Evolutionary conservation across 2,329 filamentous ascomycete genomes (phyloP).

Genomic region (Plenodomus tracheiphilus): DNA sequence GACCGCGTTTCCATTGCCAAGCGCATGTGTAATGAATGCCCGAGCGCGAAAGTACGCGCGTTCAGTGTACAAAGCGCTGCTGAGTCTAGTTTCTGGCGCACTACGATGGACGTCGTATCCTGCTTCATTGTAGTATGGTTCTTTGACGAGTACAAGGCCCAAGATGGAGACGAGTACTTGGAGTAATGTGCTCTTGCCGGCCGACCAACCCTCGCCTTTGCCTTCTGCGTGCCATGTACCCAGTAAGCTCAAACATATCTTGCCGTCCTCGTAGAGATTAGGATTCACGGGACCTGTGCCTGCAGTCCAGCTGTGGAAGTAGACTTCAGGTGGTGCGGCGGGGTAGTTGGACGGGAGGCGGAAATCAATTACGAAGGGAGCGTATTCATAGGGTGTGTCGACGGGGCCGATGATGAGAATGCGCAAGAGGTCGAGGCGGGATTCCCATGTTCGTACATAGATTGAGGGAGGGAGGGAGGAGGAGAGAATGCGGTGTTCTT

Average conservation of each 20-base stretch:
- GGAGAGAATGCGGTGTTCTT: conserved; percentile 62
- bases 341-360: conserved; percentile 57
- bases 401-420: conserved; percentile 61
- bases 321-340: conserved; percentile 55
- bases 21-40: conserved; percentile 54
- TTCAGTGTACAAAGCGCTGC: conserved; percentile 57
- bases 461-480: conserved; percentile 59
- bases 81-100: conserved; percentile 51
- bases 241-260: conserved; percentile 62
- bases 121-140: conserved; percentile 67
- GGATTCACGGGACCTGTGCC: conserved; percentile 61
- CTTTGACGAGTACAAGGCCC: conserved; percentile 61
- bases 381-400: conserved; percentile 64
- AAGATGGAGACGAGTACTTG: conserved; percentile 62
- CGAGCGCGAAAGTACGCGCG: conserved; percentile 58
- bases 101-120: conserved; percentile 59
- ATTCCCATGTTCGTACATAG: conserved; percentile 63
- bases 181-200: conserved; percentile 58
- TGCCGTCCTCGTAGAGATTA: conserved; percentile 65
- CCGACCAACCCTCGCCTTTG: conserved; percentile 58
- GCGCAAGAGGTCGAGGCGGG: conserved; percentile 60
- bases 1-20: conserved; percentile 48
- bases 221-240: conserved; percentile 62
- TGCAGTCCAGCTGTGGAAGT: conserved; percentile 63
- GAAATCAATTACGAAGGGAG: conserved; percentile 65